A percentile compares a stretch with the other conserved stretches of the same genome.
Conservation (phyloP, 2,329 filamentous ascomycete genomes). For the Hypocreales sp. region DNA sequence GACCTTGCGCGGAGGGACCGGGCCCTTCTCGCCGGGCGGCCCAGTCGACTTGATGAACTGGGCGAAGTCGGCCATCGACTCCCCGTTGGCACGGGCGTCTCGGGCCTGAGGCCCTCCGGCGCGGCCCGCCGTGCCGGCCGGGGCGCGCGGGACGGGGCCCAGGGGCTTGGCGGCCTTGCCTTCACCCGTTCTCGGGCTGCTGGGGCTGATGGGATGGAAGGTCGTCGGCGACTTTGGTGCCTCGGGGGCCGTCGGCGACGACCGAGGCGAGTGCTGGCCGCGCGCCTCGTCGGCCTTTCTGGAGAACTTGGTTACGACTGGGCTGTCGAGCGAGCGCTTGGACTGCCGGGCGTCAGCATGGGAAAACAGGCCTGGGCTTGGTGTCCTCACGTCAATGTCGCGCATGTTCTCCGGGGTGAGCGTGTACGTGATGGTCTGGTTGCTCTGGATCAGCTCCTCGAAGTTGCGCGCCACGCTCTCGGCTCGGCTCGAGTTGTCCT, state of each 20-base stretch:
- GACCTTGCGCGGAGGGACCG: conserved; percentile 19
- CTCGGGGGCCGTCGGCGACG: conserved; percentile 27
- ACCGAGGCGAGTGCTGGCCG: conserved; percentile 26
- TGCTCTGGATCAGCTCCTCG: conserved; percentile 67
- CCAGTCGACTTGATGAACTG: conserved; percentile 83
- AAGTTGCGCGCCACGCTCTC: conserved; percentile 53
- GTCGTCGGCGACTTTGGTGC: conserved; percentile 13
- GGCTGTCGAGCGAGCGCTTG: conserved; percentile 24
- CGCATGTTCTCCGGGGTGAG: conserved; percentile 69
- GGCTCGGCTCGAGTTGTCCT: conserved; percentile 35
- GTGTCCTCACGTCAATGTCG: conserved; percentile 54
- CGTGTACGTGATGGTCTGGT: conserved; percentile 71
- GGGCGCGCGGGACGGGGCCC: conserved; percentile 8
- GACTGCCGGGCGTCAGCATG: conserved; percentile 15
- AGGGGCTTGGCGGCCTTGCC: conserved; percentile 4
- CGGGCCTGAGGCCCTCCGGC: conserved; percentile 31
- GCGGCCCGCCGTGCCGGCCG: conserved; percentile 9
- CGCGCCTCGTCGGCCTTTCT: conserved; percentile 32
- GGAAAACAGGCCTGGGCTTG: too few relatives aligned
- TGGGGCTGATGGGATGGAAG: conserved; percentile 3
- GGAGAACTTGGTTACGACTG: conserved; percentile 22
- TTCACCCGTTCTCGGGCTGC: conserved; percentile 5
- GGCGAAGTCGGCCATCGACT: conserved; percentile 69
- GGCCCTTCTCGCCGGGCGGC: conserved; percentile 34
- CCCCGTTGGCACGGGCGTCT: conserved; percentile 55